Conservation (phyloP, 306 rosid genomes). For the Heteromeles arbutifolia region DNA sequence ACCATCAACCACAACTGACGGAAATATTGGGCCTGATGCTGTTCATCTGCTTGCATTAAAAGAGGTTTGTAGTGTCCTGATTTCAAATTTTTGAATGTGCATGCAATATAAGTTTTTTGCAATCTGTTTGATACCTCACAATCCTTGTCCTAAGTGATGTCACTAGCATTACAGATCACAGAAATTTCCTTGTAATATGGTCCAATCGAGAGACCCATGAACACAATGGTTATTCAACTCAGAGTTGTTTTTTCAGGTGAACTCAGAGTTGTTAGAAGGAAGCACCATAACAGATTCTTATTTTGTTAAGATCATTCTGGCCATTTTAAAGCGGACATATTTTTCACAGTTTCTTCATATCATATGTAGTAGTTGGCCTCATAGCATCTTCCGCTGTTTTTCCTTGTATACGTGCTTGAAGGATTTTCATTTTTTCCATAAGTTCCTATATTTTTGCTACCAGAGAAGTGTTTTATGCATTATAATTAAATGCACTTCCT, state of each 20-base stretch:
- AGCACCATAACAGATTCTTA: not conserved
- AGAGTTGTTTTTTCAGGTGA: too few species aligned
- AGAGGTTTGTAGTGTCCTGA: constrained; percentile 50
- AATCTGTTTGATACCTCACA: not conserved
- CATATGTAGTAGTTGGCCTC: not conserved
- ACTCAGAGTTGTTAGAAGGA: not conserved
- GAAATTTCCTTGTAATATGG: not conserved
- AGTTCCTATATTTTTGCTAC: not conserved
- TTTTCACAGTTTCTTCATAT: not conserved
- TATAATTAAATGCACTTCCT: not conserved
- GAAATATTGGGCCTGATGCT: constrained; percentile 79
- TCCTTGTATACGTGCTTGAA: not conserved
- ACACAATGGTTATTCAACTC: not conserved
- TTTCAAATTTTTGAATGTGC: not conserved
- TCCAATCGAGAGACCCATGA: not conserved
- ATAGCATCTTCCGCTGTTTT: not conserved
- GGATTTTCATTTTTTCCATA: not conserved
- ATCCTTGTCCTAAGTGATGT: not conserved
- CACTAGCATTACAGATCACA: not conserved
- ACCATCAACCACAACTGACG: constrained; percentile 73
- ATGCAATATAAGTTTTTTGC: not conserved
- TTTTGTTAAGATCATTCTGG: not conserved
- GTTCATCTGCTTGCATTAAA: constrained; percentile 76
- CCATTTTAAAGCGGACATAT: not conserved
- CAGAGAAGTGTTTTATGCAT: not conserved